Conservation (phyloP, 2,329 filamentous ascomycete genomes). For the Ceratocystis diversiconidia region DNA sequence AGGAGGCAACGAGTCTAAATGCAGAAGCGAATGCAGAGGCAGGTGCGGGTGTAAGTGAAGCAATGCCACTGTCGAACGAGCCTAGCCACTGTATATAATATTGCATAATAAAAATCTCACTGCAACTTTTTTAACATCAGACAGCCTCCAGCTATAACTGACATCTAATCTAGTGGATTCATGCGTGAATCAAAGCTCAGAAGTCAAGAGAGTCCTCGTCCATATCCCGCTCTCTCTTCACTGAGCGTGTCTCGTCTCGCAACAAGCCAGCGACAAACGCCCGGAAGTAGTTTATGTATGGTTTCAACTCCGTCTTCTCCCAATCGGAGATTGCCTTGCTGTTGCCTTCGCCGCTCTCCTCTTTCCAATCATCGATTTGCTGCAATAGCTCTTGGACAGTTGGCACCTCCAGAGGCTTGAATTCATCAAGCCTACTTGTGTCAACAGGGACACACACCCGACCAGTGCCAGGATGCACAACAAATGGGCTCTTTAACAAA, state of each 20-base stretch:
- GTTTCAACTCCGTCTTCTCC: constrained; percentile 92
- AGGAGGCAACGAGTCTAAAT: constrained; percentile 14
- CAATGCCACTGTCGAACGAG: not conserved
- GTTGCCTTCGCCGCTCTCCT: constrained; percentile 24
- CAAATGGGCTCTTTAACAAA: constrained; percentile 92
- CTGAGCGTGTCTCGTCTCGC: constrained; percentile 52
- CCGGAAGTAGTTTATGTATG: constrained; percentile 81
- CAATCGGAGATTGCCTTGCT: constrained; percentile 53
- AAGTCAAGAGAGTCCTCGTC: constrained; percentile 37
- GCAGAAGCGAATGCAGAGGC: constrained; percentile 8
- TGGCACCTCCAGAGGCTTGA: constrained; percentile 78
- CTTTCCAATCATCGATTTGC: constrained; percentile 75
- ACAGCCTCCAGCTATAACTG: not conserved
- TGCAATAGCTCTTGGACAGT: constrained; percentile 68
- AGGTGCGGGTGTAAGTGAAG: not conserved
- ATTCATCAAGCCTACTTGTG: constrained; percentile 54
- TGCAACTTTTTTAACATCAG: not conserved
- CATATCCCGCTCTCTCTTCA: constrained; percentile 44
- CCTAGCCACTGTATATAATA: not conserved
- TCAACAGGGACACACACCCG: constrained; percentile 94
- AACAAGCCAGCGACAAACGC: constrained; percentile 65
- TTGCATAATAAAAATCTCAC: not conserved
- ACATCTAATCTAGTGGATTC: not conserved
- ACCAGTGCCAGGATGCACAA: constrained; percentile 88
- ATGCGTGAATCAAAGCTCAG: constrained; percentile 22